Evolutionary conservation across 192 early-diverging fungal species (phyloP).

Genomic region (Mortierella antarctica): DNA sequence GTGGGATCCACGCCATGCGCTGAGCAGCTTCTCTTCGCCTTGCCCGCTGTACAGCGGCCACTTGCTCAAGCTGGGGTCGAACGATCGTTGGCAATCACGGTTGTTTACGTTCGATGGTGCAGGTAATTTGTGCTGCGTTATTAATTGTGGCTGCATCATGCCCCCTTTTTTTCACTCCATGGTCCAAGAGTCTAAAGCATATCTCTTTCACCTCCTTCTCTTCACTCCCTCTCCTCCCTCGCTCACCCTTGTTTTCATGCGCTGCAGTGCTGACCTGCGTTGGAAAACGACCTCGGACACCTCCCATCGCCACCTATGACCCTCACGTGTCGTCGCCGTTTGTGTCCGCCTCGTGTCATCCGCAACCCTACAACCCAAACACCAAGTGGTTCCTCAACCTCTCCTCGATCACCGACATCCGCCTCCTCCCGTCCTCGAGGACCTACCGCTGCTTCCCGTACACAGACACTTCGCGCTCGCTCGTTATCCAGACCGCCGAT

Average conservation of each 20-base stretch:
- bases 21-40: slow-evolving; percentile 12
- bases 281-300: slow-evolving; percentile 13
- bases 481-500: slow-evolving; percentile 21
- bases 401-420: slow-evolving; percentile 18
- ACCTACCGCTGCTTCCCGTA: slow-evolving; percentile 22
- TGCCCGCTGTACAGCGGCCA: slow-evolving; percentile 36
- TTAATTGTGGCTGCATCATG: background rate
- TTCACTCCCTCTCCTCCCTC: background rate
- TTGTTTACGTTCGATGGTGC: slow-evolving; percentile 45
- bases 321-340: slow-evolving; percentile 49
- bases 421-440: slow-evolving; percentile 5
- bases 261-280: slow-evolving; percentile 27
- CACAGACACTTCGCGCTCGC: slow-evolving; percentile 3
- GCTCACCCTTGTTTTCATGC: background rate
- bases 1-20: slow-evolving; percentile 8
- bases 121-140: slow-evolving; percentile 12
- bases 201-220: background rate
- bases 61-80: slow-evolving; percentile 22
- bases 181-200: too few relatives aligned
- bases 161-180: background rate
- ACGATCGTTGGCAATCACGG: slow-evolving; percentile 48
- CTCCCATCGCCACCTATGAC: slow-evolving; percentile 29
- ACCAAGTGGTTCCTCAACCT: slow-evolving; percentile 32
- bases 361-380: slow-evolving; percentile 22
- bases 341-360: background rate